Evolutionary conservation across 2,329 filamentous ascomycete genomes (phyloP), one percentile per base, ranked within the genome.

Genomic region (Pseudonectria foliicola): DNA sequence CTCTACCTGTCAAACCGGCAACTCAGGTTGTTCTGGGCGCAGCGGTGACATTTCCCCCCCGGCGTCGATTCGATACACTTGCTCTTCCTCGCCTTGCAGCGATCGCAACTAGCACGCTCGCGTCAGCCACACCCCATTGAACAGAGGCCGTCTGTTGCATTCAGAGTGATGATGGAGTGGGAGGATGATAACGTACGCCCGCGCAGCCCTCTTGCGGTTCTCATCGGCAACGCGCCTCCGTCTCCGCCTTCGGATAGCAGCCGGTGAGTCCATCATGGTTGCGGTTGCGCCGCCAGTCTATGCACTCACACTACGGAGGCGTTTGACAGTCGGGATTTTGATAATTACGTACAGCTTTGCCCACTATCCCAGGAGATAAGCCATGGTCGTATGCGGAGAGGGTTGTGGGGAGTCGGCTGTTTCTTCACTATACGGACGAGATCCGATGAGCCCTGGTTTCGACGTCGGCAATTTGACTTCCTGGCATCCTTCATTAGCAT

Each of bases 61-160:
- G 45, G 40, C 1, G 38, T 29, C 0, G 39, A 46, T 38, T 56
- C 53, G 23, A 61, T 50, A 27, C 59, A 61, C 35, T 53, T 57
- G 34, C 54, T 60, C 37, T 62, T 61, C 13, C 59, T 43, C 6
- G 48, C 43, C 36, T 62, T 62, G 36, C 59, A 62, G 13, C 48
- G 52, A 33, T 55, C 48, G 35, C 59, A 62, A 23, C 45, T 48
- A 23, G 7, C n/a, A n/a, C n/a, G n/a, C n/a, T 7, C 3, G 7
- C 3, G 14, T 28, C 13, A 34, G 27, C 41, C 21, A 37, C 10
- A 11, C 1, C 7, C 7, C 13, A 28, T 7, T 13, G n/a, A 24
- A 13, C 18, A 13, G 25, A n/a, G 4, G 14, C n/a, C 10, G n/a
- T n/a, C 23, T n/a, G 18, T 13, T 13, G 27, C 7, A 13, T 2